Percentiles rank a stretch among this genome's conserved stretches.
phyloP scores from a whole-genome alignment of 495 filamentous ascomycete species.

The Penicillium steckii region DNA sequence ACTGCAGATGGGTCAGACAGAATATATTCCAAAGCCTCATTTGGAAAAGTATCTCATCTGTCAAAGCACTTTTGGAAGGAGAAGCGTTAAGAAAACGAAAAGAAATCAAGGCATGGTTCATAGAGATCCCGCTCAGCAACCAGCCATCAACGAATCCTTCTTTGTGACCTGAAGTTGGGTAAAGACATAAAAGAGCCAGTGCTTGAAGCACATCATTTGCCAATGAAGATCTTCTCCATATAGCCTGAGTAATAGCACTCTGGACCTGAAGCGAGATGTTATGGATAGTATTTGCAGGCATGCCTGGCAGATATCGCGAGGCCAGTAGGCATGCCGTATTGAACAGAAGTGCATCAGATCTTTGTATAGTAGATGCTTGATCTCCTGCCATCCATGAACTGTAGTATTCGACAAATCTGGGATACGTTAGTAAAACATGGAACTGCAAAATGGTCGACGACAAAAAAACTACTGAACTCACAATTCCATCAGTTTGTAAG shows the following conservation, averaged over 20 bases:
- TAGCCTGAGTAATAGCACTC: conserved; percentile 29
- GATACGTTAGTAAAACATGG: conserved; percentile 8
- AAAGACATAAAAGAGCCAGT: conserved; percentile 37
- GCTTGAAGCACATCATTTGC: conserved; percentile 38
- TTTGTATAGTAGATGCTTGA: conserved; percentile 26
- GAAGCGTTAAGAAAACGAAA: conserved; percentile 32
- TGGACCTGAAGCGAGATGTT: conserved; percentile 39
- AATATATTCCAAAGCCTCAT: conserved; percentile 42
- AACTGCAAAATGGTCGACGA: neutral
- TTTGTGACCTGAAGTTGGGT: conserved; percentile 35
- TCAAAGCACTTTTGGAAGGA: conserved; percentile 23
- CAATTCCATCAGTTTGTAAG: conserved; percentile 38
- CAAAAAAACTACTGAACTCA: conserved; percentile 22
- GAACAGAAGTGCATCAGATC: conserved; percentile 36
- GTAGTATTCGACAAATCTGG: conserved; percentile 39
- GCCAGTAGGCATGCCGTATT: conserved; percentile 40
- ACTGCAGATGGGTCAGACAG: conserved; percentile 41
- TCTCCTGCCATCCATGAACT: conserved; percentile 38
- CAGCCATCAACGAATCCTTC: conserved; percentile 41
- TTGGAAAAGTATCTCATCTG: conserved; percentile 32
- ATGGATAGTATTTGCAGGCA: conserved; percentile 29
- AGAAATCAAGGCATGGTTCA: conserved; percentile 38
- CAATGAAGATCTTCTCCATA: conserved; percentile 36
- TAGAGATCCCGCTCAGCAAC: conserved; percentile 42
- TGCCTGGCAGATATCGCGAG: conserved; percentile 39